Base-by-base conservation (phyloP, 1,284 basidiomycete genomes). In the Tilletia indica region DNA sequence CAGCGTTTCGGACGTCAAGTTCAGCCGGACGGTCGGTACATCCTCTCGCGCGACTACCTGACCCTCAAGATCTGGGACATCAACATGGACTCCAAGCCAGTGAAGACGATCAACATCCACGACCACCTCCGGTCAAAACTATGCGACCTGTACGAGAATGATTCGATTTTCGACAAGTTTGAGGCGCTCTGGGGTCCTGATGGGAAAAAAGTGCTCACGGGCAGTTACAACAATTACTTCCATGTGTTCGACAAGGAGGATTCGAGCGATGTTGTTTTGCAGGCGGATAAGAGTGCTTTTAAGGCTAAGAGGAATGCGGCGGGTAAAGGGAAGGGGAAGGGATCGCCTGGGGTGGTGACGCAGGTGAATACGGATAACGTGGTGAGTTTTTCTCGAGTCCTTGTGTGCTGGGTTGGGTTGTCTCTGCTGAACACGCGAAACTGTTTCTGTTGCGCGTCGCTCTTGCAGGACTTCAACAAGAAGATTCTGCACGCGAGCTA, bases 131-230 rank as follows among this genome's bases (percentile, higher is more conserved):
- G 96, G 70, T 92, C 93, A 72, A 99, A 99, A 86, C 89, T 99
- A 12, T 99, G 97, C 86, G 97, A 99, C 85, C 86, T 99, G 75
- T 99, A 99, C 85, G 97, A 99, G 87, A 99, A 99, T 84, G 97
- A 99, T 85, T 98, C 96, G 86, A 99, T 99, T 85, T 99, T 99
- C 85, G 97, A 99, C 88, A 99, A 99, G 86, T 99, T 99, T 79
- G 97, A 83, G 71, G 82, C 81, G 47, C 79, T 80, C 31, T 84
- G 83, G 83, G 81, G 83, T 11, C 81, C 81, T 19, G 78, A 78
- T 45, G 80, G 79, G 68, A 77, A 78, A 14, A 82, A 81, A 56
- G 79, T 83, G 25, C 70, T 84, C 25, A 98, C 97, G 16, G 97
- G 97, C 68, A 97, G 95, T 67, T 99, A 99, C 87, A 95, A 98